Evolutionary conservation across 164 flowering plant species (phyloP).

Genomic region (Tinospora cordifolia): DNA sequence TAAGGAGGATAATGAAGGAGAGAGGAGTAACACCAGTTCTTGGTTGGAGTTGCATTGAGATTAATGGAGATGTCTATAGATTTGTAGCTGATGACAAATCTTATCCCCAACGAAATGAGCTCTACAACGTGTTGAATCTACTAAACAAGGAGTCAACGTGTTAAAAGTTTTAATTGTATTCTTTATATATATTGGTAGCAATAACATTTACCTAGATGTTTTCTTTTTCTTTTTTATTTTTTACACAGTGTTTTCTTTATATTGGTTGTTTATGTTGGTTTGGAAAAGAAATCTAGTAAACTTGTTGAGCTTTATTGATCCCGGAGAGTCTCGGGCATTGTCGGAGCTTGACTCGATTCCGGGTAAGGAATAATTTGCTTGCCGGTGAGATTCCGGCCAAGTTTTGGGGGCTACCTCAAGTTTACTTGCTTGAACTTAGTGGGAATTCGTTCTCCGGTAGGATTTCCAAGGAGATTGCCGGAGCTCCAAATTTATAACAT

Average conservation of each 20-base stretch:
- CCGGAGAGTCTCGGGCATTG: conserved; percentile 49
- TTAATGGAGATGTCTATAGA: conserved; percentile 20
- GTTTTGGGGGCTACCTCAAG: conserved; percentile 60
- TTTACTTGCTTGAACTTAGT: conserved; percentile 48
- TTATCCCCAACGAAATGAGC: conserved; percentile 7
- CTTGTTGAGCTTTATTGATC: too few species aligned
- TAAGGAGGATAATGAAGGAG: conserved; percentile 24
- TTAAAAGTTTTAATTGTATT: too few species aligned
- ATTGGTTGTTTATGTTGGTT: too few species aligned
- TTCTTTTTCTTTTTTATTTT: too few species aligned
- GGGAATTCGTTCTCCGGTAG: conserved; percentile 47
- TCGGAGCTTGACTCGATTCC: conserved; percentile 44
- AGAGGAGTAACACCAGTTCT: conserved; percentile 11
- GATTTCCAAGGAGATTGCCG: conserved; percentile 36
- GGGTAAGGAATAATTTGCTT: conserved; percentile 46
- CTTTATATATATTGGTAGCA: too few species aligned
- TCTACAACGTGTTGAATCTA: conserved; percentile 12
- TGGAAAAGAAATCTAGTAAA: too few species aligned
- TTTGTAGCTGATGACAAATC: conserved; percentile 16
- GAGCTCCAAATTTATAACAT: conserved; percentile 39
- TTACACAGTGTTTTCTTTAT: too few species aligned
- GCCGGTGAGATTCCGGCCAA: conserved; percentile 56
- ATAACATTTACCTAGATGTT: too few species aligned
- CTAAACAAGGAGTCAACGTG: conserved; percentile 9
- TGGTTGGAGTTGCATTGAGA: conserved; percentile 25